phyloP scores from a whole-genome alignment of 2,329 filamentous ascomycete species.

The Fusarium sp. region DNA sequence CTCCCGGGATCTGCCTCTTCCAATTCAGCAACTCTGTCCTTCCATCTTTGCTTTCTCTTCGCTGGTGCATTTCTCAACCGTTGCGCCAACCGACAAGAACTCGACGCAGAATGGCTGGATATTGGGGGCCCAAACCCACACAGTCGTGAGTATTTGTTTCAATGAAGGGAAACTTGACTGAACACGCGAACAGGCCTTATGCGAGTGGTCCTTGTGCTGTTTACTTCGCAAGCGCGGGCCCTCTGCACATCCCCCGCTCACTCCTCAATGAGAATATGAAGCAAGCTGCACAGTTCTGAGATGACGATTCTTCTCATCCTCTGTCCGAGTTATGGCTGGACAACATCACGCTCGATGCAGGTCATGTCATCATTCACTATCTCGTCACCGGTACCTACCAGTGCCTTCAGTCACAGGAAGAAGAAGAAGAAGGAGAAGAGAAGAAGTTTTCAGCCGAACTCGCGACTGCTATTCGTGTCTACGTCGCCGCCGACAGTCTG shows the following conservation, averaged over 20 bases:
- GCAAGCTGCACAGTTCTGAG: background rate
- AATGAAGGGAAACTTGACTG: background rate
- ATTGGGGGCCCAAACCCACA: background rate
- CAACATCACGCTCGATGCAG: background rate
- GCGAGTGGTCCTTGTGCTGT: background rate
- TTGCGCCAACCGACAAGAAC: no score
- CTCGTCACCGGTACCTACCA: background rate
- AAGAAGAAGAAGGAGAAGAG: fast-evolving
- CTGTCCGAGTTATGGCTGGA: background rate
- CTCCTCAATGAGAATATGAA: background rate
- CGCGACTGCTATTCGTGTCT: background rate
- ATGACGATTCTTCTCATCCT: fast-evolving
- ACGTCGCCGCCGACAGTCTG: background rate
- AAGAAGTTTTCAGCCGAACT: background rate
- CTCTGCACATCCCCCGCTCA: background rate
- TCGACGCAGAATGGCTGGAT: background rate
- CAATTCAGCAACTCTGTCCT: no score
- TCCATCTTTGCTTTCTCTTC: no score
- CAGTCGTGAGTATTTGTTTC: background rate
- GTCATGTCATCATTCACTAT: slow-evolving; percentile 20
- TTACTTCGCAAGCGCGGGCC: background rate
- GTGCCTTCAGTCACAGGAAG: background rate
- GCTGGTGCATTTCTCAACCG: background rate
- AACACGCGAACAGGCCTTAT: background rate
- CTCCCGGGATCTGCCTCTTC: background rate